A percentile compares a stretch with the other conserved stretches of the same genome.
Evolutionary conservation across 208 protist species (phyloP).

Genomic region (Acanthamoeba healyi): DNA sequence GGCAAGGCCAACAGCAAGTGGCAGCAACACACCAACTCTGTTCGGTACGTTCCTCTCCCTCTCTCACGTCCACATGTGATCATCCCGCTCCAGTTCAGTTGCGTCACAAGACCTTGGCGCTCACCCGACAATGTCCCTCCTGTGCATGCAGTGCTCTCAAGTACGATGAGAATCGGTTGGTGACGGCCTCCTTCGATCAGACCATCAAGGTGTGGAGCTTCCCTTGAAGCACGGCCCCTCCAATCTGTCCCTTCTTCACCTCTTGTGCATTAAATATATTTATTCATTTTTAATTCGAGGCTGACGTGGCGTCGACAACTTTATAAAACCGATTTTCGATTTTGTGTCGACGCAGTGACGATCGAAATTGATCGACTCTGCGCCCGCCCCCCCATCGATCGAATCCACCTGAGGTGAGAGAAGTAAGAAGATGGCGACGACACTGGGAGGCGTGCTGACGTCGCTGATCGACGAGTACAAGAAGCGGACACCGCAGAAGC

Average conservation of each 20-base stretch:
- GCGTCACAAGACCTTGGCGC: not conserved
- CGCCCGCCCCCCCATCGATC: too few species aligned
- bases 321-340: too few species aligned
- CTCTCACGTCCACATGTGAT: too few species aligned
- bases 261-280: too few species aligned
- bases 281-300: too few species aligned
- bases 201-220: constrained; percentile 64
- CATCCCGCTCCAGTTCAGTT: too few species aligned
- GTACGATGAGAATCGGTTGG: constrained; percentile 23
- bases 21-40: constrained; percentile 47
- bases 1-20: constrained; percentile 31
- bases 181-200: constrained; percentile 50
- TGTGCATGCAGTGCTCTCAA: not conserved
- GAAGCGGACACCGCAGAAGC: constrained; percentile 74
- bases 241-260: too few species aligned
- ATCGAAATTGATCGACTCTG: too few species aligned
- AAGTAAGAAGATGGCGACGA: not conserved
- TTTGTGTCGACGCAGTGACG: too few species aligned
- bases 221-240: too few species aligned
- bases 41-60: not conserved
- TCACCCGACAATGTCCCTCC: too few species aligned
- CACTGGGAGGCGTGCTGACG: constrained; percentile 5
- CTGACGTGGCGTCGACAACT: too few species aligned
- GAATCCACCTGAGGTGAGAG: not conserved
- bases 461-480: constrained; percentile 68